Evolutionary conservation across 371 early-diverging fungal species (phyloP).

Genomic region (Rhizomucor pusillus): DNA sequence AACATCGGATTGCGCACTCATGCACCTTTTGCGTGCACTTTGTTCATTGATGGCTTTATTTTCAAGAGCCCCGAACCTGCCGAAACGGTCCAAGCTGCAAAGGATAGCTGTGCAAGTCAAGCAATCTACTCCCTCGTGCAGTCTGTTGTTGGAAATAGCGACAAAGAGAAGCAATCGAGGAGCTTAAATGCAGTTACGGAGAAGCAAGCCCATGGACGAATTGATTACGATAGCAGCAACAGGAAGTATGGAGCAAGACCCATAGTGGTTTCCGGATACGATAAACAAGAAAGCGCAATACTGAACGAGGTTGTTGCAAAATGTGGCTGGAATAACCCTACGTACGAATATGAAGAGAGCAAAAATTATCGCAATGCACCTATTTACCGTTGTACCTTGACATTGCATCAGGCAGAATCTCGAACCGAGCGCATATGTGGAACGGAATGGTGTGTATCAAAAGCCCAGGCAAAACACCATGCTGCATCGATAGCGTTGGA

Average conservation of each 20-base stretch:
- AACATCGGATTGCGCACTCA: background rate
- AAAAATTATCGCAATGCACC: too few relatives aligned
- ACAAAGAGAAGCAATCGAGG: background rate
- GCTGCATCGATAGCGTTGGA: too few relatives aligned
- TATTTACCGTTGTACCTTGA: too few relatives aligned
- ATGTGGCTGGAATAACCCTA: background rate
- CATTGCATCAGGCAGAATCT: too few relatives aligned
- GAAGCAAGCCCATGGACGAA: background rate
- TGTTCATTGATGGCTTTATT: background rate
- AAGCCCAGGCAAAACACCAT: too few relatives aligned
- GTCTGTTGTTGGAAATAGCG: background rate
- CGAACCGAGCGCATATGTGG: too few relatives aligned
- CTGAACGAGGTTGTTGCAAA: background rate
- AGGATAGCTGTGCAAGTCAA: background rate
- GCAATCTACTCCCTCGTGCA: background rate
- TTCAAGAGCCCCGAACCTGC: background rate
- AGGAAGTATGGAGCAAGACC: background rate
- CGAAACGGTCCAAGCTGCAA: background rate
- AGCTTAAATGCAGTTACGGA: background rate
- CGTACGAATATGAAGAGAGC: background rate
- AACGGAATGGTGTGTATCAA: too few relatives aligned
- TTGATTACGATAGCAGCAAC: background rate
- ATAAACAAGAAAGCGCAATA: background rate
- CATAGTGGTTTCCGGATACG: background rate
- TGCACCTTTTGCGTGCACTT: slow-evolving; percentile 1